phyloP scores from a whole-genome alignment of 768 basidiomycete genomes.

The Scleroderma bovista region DNA sequence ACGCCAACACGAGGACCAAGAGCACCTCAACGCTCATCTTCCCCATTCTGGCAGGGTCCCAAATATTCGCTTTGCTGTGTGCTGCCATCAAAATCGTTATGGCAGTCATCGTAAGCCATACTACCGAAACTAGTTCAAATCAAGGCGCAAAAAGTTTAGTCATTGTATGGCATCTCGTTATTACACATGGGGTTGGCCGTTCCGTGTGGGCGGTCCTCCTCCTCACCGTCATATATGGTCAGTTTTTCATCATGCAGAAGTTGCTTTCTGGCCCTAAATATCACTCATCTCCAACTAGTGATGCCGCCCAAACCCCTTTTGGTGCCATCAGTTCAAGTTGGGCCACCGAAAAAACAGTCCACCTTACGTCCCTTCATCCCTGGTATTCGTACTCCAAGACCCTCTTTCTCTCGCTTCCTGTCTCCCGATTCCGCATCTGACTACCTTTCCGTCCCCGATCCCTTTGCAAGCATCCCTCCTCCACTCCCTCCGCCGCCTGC shows the following conservation, averaged over 20 bases:
- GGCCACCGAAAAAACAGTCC: not conserved
- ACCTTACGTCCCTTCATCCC: not conserved
- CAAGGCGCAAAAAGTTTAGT: not conserved
- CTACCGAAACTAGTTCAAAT: not conserved
- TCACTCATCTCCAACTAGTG: constrained; percentile 10
- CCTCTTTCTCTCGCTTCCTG: constrained; percentile 15
- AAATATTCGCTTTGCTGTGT: constrained; percentile 18
- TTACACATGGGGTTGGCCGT: constrained; percentile 16
- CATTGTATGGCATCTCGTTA: constrained; percentile 5
- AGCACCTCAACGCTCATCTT: constrained; percentile 5
- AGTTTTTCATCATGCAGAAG: constrained; percentile 5
- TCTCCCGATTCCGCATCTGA: constrained; percentile 24
- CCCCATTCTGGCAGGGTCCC: constrained; percentile 11
- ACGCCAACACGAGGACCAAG: not conserved
- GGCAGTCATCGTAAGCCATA: constrained; percentile 4
- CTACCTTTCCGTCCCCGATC: constrained; percentile 30
- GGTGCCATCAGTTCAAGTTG: constrained; percentile 6
- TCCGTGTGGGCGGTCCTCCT: constrained; percentile 20
- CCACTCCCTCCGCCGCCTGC: constrained; percentile 25
- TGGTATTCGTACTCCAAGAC: constrained; percentile 12
- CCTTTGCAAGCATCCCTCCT: constrained; percentile 27
- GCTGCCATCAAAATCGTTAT: constrained; percentile 18
- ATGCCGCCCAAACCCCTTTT: constrained; percentile 10
- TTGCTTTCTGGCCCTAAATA: constrained; percentile 1
- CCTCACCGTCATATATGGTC: constrained; percentile 18